These are phyloP conservation scores for Cylindrotheca fusiformis DNA, from an alignment of 108 stramenopile species.

Conservation along the genomic window DNA sequence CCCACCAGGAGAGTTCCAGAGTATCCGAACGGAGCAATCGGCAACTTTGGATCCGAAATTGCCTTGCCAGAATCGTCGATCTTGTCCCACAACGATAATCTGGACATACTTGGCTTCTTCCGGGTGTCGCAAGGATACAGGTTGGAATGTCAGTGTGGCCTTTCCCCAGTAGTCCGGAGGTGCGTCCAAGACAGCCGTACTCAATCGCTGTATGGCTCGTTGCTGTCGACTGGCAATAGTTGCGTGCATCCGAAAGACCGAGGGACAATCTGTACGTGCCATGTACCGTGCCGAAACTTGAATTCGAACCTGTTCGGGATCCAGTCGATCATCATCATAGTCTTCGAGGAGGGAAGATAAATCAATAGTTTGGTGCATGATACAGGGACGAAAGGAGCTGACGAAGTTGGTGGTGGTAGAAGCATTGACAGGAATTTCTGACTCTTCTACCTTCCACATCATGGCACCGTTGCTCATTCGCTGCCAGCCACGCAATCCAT, in stretches of 20 bases:
- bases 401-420: constrained; percentile 55
- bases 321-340: not conserved
- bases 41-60: constrained; percentile 62
- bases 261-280: constrained; percentile 66
- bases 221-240: constrained; percentile 20
- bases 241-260: constrained; percentile 48
- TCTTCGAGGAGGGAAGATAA: constrained; percentile 2
- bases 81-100: constrained; percentile 55
- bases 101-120: constrained; percentile 4
- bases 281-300: constrained; percentile 67
- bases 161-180: constrained; percentile 64
- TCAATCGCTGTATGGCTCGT: constrained; percentile 9
- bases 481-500: constrained; percentile 44
- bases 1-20: constrained; percentile 30
- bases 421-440: constrained; percentile 36
- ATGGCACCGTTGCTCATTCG: constrained; percentile 5
- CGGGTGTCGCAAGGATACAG: constrained; percentile 28
- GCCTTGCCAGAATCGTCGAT: constrained; percentile 56
- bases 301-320: not conserved
- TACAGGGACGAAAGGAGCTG: constrained; percentile 38
- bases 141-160: constrained; percentile 30
- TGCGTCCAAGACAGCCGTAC: constrained; percentile 34
- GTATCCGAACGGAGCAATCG: constrained; percentile 49
- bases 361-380: constrained; percentile 50
- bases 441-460: constrained; percentile 40